Conservation (phyloP, 2,329 filamentous ascomycete species). For the Colletotrichum trifolii region DNA sequence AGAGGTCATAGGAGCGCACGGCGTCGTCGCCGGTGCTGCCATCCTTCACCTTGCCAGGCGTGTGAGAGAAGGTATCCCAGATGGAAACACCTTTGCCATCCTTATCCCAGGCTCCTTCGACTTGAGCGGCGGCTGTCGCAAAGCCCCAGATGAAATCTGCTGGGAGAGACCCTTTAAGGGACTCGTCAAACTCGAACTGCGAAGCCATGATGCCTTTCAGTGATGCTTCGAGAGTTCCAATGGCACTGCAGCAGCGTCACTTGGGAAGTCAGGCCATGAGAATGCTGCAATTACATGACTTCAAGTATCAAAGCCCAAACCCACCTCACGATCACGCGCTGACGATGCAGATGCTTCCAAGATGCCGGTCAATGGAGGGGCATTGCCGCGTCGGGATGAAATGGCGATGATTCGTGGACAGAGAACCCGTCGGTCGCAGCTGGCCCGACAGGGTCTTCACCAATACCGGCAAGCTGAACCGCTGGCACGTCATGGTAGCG, state of each 20-base stretch:
- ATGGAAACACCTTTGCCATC: slow-evolving; percentile 55
- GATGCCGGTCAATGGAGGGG: slow-evolving; percentile 15
- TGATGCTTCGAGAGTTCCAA: neutral
- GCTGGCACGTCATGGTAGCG: too few species aligned
- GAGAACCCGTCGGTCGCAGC: slow-evolving; percentile 12
- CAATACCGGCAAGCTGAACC: too few species aligned
- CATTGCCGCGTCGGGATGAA: slow-evolving; percentile 25
- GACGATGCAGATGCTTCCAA: neutral
- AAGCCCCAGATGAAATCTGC: slow-evolving; percentile 53
- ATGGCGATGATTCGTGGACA: slow-evolving; percentile 24
- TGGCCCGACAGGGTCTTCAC: slow-evolving; percentile 12
- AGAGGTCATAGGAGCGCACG: slow-evolving; percentile 52
- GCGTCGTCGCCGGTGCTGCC: slow-evolving; percentile 52
- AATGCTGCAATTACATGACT: neutral
- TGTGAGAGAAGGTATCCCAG: slow-evolving; percentile 54
- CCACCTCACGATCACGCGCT: slow-evolving; percentile 23
- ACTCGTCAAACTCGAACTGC: slow-evolving; percentile 40
- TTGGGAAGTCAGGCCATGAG: neutral
- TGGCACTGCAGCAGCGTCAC: too few species aligned
- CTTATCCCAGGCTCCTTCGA: slow-evolving; percentile 54
- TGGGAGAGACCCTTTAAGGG: slow-evolving; percentile 44
- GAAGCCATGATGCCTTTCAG: slow-evolving; percentile 33
- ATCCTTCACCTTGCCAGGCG: slow-evolving; percentile 51
- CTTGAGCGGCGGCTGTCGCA: slow-evolving; percentile 53
- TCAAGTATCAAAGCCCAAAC: neutral